Evolutionary conservation across 2,329 filamentous ascomycete species (phyloP), one percentile per base, ranked within the genome.

Genomic region (Alternaria incomplexa): DNA sequence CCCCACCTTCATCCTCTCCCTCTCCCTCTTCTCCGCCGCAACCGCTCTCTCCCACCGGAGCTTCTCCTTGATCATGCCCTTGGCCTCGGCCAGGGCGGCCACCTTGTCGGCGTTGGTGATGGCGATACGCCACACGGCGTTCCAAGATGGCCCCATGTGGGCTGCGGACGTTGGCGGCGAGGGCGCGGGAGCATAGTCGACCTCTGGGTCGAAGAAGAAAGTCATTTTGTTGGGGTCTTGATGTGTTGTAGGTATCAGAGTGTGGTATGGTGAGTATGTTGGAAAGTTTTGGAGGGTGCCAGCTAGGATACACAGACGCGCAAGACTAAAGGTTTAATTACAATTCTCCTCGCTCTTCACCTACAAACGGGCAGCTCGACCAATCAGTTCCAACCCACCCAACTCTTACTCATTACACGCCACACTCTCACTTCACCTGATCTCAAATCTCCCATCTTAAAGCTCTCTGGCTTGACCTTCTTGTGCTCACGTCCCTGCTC

Each of bases 351-450:
- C 28, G 8, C 43, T 45, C 43, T 23, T 36, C 28, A 17, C 20
- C 28, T 52, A 52, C 20, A 52, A 52, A 40, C 48, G 30, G n/a
- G 11, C 30, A n/a, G n/a, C 23, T 20, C 6, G 8, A 15, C 32
- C 20, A 25, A 43, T 54, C 25, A 62, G 22, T 62, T 62, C 96
- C 95, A 98, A 23, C 94, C 93, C 56, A 98, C 90, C 93, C 94
- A 99, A 77, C 87, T 90, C 73, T 93, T 87, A 43, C 93, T 92
- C 88, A 98, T 97, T 48, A 97, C 91, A 61, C 96, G 88, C 96
- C 96, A 99, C 64, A 99, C 93, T 84, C 96, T 95, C 72, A 97
- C 94, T 83, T 99, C 96, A 17, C 96, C 96, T 80, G 91, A 95
- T 77, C 93, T 87, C 78, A 99, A 77, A 82, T 99, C 96, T 47